These are phyloP conservation scores for Neotropicomus parvogracilis DNA, from an alignment of 1,284 basidiomycete genomes.

Conservation along the genomic window DNA sequence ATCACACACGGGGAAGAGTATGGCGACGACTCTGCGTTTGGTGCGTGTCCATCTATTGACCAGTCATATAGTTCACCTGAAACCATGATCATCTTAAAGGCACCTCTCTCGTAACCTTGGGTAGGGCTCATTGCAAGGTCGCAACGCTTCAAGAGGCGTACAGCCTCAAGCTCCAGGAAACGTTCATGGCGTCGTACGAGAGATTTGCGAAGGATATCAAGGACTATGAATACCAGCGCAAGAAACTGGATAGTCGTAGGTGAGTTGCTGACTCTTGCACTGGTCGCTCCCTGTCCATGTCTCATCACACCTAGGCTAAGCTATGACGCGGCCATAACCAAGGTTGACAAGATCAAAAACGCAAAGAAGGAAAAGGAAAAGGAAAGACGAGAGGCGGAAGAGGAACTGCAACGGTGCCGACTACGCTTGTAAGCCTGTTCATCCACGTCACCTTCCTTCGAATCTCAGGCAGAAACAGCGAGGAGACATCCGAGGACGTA, in stretches of 20 bases:
- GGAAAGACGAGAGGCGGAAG: slow-evolving; percentile 68
- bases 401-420: slow-evolving; percentile 68
- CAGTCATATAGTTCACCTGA: neutral
- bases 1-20: slow-evolving; percentile 81
- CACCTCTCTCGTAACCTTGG: slow-evolving; percentile 66
- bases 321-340: slow-evolving; percentile 69
- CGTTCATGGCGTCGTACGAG: slow-evolving; percentile 64
- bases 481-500: slow-evolving; percentile 79
- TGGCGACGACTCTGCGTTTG: slow-evolving; percentile 67
- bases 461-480: slow-evolving; percentile 42
- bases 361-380: slow-evolving; percentile 70
- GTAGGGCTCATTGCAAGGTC: slow-evolving; percentile 77
- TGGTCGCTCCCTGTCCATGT: neutral
- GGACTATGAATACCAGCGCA: slow-evolving; percentile 65
- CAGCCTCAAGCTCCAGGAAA: slow-evolving; percentile 65
- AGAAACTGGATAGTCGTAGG: slow-evolving; percentile 81
- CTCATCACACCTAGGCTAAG: slow-evolving; percentile 49
- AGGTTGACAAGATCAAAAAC: slow-evolving; percentile 60
- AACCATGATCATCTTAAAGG: slow-evolving; percentile 38
- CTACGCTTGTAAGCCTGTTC: slow-evolving; percentile 63
- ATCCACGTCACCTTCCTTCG: neutral
- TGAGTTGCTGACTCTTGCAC: slow-evolving; percentile 28
- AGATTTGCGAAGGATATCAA: slow-evolving; percentile 63
- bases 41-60: slow-evolving; percentile 36
- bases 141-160: slow-evolving; percentile 79